Evolutionary conservation across 1,284 basidiomycete genomes (phyloP).

Genomic region (Boletellus dicymbophilus): DNA sequence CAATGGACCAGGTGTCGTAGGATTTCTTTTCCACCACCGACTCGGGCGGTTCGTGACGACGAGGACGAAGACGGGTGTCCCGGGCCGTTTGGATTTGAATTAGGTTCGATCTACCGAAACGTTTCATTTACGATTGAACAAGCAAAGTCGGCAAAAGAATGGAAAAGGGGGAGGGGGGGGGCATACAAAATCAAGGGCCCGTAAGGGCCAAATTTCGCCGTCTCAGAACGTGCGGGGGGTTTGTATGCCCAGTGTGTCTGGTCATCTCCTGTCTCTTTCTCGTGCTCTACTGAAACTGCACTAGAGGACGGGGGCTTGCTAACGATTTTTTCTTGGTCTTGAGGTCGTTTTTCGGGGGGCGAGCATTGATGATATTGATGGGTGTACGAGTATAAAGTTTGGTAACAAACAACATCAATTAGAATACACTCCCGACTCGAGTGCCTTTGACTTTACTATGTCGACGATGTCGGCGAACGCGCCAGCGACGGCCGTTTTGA

Average conservation of each 20-base stretch:
- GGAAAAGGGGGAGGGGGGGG: background rate
- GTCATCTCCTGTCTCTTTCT: slow-evolving; percentile 51
- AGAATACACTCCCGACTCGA: too few species aligned
- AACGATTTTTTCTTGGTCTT: slow-evolving; percentile 35
- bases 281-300: too few species aligned
- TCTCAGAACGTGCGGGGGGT: slow-evolving; percentile 55
- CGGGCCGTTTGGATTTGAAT: too few species aligned
- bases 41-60: slow-evolving; percentile 35
- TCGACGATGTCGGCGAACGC: slow-evolving; percentile 6
- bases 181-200: slow-evolving; percentile 66
- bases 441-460: too few species aligned
- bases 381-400: slow-evolving; percentile 24
- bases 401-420: slow-evolving; percentile 23
- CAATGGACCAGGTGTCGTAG: slow-evolving; percentile 69
- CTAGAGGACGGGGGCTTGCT: too few species aligned
- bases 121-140: too few species aligned
- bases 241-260: slow-evolving; percentile 54
- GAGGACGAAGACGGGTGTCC: too few species aligned
- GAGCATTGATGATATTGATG: slow-evolving; percentile 5
- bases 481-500: slow-evolving; percentile 44
- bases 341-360: slow-evolving; percentile 2
- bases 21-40: slow-evolving; percentile 54
- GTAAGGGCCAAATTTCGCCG: slow-evolving; percentile 68
- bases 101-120: too few species aligned
- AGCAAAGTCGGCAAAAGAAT: too few species aligned